A percentile compares a stretch with the other conserved stretches of the same genome.
These are phyloP conservation scores for Scheffersomyces lignicola DNA, from an alignment of 1,139 yeast genomes.

Conservation along the genomic window DNA sequence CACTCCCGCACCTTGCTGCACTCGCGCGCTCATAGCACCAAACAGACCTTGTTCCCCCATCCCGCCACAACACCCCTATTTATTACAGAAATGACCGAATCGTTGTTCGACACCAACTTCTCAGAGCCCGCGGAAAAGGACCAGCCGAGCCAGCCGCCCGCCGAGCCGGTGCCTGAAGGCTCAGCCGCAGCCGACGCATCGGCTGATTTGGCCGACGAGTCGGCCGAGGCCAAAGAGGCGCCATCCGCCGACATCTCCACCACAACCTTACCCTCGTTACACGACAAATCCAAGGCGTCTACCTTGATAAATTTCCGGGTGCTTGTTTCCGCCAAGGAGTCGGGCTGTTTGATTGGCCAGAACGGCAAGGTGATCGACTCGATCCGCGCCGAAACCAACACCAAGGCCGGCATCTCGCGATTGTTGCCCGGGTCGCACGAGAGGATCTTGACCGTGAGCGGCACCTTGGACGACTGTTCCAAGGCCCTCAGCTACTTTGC, in stretches of 20 bases:
- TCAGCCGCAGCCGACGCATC: neutral
- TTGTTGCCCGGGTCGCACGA: conserved; percentile 82
- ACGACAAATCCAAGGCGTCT: conserved; percentile 28
- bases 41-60: no score
- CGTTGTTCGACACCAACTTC: conserved; percentile 41
- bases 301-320: conserved; percentile 62
- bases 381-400: conserved; percentile 73
- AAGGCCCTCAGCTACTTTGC: conserved; percentile 70
- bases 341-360: conserved; percentile 89
- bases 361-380: conserved; percentile 80
- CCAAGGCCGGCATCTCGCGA: conserved; percentile 88
- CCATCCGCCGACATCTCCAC: conserved; percentile 12
- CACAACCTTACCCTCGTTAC: conserved; percentile 30
- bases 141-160: conserved; percentile 8
- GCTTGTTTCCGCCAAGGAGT: conserved; percentile 81
- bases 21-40: no score
- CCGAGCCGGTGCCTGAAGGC: conserved; percentile 3
- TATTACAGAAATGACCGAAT: conserved; percentile 33
- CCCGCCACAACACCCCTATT: neutral
- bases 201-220: conserved; percentile 9
- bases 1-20: no score
- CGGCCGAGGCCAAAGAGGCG: conserved; percentile 7
- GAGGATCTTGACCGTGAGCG: conserved; percentile 79
- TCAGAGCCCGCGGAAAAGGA: conserved; percentile 14
- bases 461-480: conserved; percentile 73